Evolutionary conservation across 768 basidiomycete genomes (phyloP).

Genomic region (Tremella fuciformis): DNA sequence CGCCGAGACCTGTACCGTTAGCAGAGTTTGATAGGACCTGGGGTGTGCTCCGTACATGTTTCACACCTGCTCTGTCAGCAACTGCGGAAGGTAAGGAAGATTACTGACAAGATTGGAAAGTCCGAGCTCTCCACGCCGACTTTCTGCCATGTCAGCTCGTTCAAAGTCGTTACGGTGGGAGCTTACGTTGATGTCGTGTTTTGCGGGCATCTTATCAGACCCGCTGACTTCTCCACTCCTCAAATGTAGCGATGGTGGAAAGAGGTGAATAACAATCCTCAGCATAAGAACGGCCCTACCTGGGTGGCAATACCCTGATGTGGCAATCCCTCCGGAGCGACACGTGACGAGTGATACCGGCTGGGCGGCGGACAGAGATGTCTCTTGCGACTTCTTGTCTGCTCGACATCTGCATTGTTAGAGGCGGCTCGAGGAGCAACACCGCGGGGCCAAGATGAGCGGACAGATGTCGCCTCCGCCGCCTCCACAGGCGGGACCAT

Average conservation of each 20-base stretch:
- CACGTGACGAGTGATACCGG: neutral
- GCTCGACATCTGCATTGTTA: too few relatives aligned
- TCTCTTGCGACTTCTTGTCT: too few relatives aligned
- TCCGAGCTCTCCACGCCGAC: conserved; percentile 51
- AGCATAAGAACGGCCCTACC: neutral
- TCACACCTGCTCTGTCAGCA: conserved; percentile 40
- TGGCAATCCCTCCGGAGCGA: neutral
- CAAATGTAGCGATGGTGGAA: neutral
- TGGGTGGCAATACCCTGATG: neutral
- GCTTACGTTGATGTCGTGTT: conserved; percentile 51
- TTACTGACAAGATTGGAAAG: conserved; percentile 50
- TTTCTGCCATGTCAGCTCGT: conserved; percentile 37
- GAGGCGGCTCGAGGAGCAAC: too few relatives aligned
- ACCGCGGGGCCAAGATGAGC: too few relatives aligned
- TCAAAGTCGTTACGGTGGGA: neutral
- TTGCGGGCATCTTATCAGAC: conserved; percentile 35
- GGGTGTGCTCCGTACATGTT: conserved; percentile 39
- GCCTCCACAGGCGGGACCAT: too few relatives aligned
- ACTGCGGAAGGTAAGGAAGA: neutral
- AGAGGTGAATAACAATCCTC: neutral
- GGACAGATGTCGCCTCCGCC: too few relatives aligned
- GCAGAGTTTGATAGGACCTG: neutral
- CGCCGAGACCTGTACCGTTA: conserved; percentile 66
- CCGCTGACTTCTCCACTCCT: neutral
- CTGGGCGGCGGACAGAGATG: too few relatives aligned